A percentile compares a stretch with the other conserved stretches of the same genome.
Conservation (phyloP, 2,329 filamentous ascomycete species). For the Hortaea sp. region DNA sequence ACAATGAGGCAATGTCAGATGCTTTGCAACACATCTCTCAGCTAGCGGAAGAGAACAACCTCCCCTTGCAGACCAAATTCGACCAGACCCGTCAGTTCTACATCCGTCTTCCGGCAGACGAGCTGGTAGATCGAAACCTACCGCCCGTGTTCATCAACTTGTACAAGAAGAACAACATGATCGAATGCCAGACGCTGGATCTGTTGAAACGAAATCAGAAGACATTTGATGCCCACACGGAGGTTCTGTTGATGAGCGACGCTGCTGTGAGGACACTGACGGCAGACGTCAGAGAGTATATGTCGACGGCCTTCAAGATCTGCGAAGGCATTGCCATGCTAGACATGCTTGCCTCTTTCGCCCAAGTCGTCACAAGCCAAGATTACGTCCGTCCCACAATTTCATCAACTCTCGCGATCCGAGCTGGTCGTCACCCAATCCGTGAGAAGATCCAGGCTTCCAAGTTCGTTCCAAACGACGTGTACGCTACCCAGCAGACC, state of each 20-base stretch:
- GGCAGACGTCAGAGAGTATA: slow-evolving; percentile 57
- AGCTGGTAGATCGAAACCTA: slow-evolving; percentile 51
- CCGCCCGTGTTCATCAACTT: slow-evolving; percentile 69
- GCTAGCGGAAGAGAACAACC: slow-evolving; percentile 48
- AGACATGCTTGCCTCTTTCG: slow-evolving; percentile 59
- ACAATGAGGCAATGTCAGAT: slow-evolving; percentile 78
- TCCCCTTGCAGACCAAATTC: slow-evolving; percentile 60
- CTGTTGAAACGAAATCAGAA: slow-evolving; percentile 68
- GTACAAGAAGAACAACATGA: slow-evolving; percentile 57
- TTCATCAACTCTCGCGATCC: slow-evolving; percentile 59
- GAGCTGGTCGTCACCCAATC: slow-evolving; percentile 67
- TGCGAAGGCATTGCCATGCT: slow-evolving; percentile 79
- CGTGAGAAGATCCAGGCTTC: slow-evolving; percentile 60
- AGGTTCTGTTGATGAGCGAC: slow-evolving; percentile 73
- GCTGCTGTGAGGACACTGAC: slow-evolving; percentile 63
- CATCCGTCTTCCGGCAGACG: slow-evolving; percentile 52
- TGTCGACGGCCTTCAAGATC: slow-evolving; percentile 67
- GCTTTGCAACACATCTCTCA: slow-evolving; percentile 60
- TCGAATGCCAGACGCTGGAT: slow-evolving; percentile 81
- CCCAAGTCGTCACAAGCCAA: slow-evolving; percentile 57
- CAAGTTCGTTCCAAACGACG: slow-evolving; percentile 78
- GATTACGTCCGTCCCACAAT: slow-evolving; percentile 63
- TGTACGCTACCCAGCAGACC: slow-evolving; percentile 68
- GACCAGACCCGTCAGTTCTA: slow-evolving; percentile 73
- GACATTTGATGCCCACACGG: slow-evolving; percentile 70